Base-by-base conservation (phyloP, 768 basidiomycete species). In the Naganishia onofrii region DNA sequence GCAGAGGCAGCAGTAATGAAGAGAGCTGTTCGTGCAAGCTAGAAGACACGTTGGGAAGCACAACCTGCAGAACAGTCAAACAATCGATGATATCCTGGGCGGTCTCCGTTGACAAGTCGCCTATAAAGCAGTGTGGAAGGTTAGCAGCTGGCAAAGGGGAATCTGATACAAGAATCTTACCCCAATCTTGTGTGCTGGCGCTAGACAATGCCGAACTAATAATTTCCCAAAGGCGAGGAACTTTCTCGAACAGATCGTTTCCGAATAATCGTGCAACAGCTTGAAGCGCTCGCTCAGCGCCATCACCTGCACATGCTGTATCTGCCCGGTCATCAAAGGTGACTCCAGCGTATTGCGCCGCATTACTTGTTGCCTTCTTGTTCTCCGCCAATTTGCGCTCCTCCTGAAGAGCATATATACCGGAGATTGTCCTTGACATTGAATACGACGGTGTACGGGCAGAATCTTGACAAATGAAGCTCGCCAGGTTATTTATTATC, bases 221-320 rank as follows among this genome's bases (percentile, higher is more conserved):
- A 5, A 90, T 92, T 58, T 90, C 88, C 94, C 95, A 98, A 85
- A 97, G 90, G 73, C 87, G 92, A 1, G 96, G 95, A n/a, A 98
- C 87, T 38, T 86, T 84, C 0, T 88, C 85, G 42, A 98, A 82
- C 34, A 98, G 83, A 17, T 81, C 82, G 1, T 86, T 78, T 0
- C 90, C 93, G 73, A 98, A 96, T 71, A 85, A 86, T 3, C 82
- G 78, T 1, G 93, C 92, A 34, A 99, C 82, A 71, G 90, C 84
- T 58, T 86, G 84, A 70, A 99, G 90, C 0, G 94, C 93, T 26
- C 90, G 83, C 17, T 89, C 83, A 1, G 94, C 94, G 28, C 96
- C 96, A 63, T 94, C 84, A 65, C 93, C 85, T 0, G 93, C 89
- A 15, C 97, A 63, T 10, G 68, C 56, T 3, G 42, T 42, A 42